These are phyloP conservation scores for Odontarrhena argentea DNA, from an alignment of 345 rosid genomes.

Conservation along the genomic window DNA sequence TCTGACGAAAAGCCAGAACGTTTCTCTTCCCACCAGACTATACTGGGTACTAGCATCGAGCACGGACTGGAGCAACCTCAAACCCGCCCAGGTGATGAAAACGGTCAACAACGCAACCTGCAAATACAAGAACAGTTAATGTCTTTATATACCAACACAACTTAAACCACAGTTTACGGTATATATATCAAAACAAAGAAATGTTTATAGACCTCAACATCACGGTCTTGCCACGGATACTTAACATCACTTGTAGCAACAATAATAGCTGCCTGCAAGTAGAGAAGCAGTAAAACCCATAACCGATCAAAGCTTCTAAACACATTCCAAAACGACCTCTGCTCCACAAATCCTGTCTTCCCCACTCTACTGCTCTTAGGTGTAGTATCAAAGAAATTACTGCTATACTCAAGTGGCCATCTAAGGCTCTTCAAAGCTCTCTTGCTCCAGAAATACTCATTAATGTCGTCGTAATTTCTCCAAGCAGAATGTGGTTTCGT, in stretches of 20 bases:
- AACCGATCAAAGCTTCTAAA: constrained; percentile 84
- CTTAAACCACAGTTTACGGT: constrained; percentile 21
- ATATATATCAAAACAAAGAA: constrained; percentile 13
- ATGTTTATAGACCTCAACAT: constrained; percentile 49
- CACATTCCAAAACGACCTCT: constrained; percentile 87
- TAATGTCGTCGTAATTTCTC: constrained; percentile 93
- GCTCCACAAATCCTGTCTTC: constrained; percentile 97
- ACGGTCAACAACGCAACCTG: constrained; percentile 79
- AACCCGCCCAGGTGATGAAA: constrained; percentile 79
- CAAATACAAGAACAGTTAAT: constrained; percentile 31
- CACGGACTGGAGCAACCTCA: constrained; percentile 69
- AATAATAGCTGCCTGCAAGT: constrained; percentile 75
- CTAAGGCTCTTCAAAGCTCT: constrained; percentile 82
- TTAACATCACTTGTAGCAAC: constrained; percentile 63
- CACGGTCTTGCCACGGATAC: constrained; percentile 65
- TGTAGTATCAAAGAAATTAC: constrained; percentile 70
- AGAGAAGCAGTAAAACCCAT: constrained; percentile 81
- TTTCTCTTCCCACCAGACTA: constrained; percentile 74
- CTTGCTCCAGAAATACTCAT: constrained; percentile 95
- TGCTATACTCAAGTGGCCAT: constrained; percentile 80
- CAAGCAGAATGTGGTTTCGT: constrained; percentile 93
- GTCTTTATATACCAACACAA: constrained; percentile 6
- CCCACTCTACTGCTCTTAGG: constrained; percentile 68
- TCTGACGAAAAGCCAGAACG: constrained; percentile 60
- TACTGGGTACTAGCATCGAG: constrained; percentile 91